Evolutionary conservation across 805 yeast species (phyloP).

Genomic region (Candida orba): DNA sequence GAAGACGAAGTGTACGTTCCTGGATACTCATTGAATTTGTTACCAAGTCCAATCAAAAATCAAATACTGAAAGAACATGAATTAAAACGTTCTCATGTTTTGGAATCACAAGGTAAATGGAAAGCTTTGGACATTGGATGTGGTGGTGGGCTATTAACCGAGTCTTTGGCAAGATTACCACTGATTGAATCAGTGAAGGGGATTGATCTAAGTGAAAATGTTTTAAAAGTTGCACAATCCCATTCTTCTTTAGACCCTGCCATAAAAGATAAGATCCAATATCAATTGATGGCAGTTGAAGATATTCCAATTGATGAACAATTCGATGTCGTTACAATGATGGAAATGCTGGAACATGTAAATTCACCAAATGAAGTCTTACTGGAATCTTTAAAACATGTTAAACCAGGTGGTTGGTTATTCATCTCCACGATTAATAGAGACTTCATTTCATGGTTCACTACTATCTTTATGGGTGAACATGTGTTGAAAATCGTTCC

Average conservation of each 20-base stretch:
- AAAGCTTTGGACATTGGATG: conserved; percentile 86
- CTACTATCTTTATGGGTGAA: conserved; percentile 90
- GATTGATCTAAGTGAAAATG: conserved; percentile 80
- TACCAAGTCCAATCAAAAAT: conserved; percentile 49
- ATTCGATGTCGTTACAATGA: conserved; percentile 79
- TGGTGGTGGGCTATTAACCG: conserved; percentile 95
- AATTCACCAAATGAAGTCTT: conserved; percentile 73
- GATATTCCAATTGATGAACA: conserved; percentile 38
- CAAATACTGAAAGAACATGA: conserved; percentile 47
- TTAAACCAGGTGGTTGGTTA: conserved; percentile 69
- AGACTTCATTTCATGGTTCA: conserved; percentile 79
- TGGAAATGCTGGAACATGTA: conserved; percentile 95
- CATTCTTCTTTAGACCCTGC: conserved; percentile 67
- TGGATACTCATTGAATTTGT: conserved; percentile 61
- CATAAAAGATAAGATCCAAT: conserved; percentile 46
- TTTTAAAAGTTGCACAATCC: conserved; percentile 65
- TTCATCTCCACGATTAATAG: conserved; percentile 90
- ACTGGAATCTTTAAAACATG: conserved; percentile 55
- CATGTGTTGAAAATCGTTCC: conserved; percentile 78
- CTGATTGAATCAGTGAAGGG: conserved; percentile 63
- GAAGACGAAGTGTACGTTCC: conserved; percentile 62
- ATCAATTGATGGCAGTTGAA: conserved; percentile 58
- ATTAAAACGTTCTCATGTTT: conserved; percentile 31
- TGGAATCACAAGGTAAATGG: conserved; percentile 26
- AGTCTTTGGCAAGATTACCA: conserved; percentile 73